These are phyloP conservation scores for Talaromyces piceae DNA, from an alignment of 2,329 filamentous ascomycete genomes.

Conservation along the genomic window DNA sequence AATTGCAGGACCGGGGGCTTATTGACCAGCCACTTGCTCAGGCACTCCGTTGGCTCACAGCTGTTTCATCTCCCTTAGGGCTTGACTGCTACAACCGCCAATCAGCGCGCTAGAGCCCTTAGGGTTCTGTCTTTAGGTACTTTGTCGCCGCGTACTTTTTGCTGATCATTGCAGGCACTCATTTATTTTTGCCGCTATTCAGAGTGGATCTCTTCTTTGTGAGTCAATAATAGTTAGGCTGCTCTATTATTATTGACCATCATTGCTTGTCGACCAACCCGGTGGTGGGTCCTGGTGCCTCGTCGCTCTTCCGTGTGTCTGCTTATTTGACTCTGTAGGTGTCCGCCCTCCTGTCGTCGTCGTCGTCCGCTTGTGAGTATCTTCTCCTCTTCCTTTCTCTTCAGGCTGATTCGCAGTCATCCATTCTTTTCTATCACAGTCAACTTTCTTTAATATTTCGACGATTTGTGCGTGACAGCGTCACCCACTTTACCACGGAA, in stretches of 20 bases:
- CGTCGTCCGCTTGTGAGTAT: background rate
- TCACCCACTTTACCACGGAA: background rate
- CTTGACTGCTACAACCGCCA: background rate
- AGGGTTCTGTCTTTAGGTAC: background rate
- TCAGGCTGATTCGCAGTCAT: conserved; percentile 10
- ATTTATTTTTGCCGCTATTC: too few relatives aligned
- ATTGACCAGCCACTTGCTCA: background rate
- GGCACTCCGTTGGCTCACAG: background rate
- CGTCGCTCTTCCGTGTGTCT: background rate
- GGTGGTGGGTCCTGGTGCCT: background rate
- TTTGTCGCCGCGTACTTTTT: background rate
- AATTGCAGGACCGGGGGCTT: background rate
- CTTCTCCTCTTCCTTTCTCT: conserved; percentile 3
- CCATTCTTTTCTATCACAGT: conserved; percentile 1
- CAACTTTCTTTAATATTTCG: background rate
- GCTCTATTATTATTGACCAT: too few relatives aligned
- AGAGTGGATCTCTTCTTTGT: too few relatives aligned
- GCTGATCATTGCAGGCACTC: background rate
- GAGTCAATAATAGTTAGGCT: too few relatives aligned
- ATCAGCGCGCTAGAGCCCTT: background rate
- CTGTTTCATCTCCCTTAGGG: background rate
- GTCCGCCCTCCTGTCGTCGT: background rate
- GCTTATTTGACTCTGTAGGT: background rate
- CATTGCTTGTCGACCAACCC: too few relatives aligned
- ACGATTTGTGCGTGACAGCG: background rate